Conservation (phyloP, 2,329 filamentous ascomycete species). For the Paecilomyces sp. region DNA sequence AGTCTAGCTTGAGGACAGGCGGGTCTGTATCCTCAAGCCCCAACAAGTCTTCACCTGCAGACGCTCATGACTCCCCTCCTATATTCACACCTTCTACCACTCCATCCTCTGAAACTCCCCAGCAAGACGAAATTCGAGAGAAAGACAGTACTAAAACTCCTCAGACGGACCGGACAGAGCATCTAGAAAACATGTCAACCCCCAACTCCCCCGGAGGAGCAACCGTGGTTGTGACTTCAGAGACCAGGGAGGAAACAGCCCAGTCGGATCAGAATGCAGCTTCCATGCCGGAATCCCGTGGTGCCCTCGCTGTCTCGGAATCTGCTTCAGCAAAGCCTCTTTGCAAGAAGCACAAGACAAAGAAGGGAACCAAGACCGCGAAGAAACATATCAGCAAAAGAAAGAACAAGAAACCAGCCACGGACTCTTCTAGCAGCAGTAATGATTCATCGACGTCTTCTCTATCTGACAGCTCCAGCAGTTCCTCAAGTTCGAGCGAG, state of each 20-base stretch:
- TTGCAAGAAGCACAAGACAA: slow-evolving; percentile 23
- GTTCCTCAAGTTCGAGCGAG: slow-evolving; percentile 9
- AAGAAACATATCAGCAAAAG: slow-evolving; percentile 10
- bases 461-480: slow-evolving; percentile 14
- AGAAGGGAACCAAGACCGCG: slow-evolving; percentile 12
- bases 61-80: slow-evolving; percentile 13
- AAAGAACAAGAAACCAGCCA: slow-evolving; percentile 14
- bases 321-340: slow-evolving; percentile 16
- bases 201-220: slow-evolving; percentile 14
- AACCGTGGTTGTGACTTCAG: slow-evolving; percentile 10
- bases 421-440: slow-evolving; percentile 13
- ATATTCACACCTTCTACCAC: slow-evolving; percentile 14
- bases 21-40: slow-evolving; percentile 1
- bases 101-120: slow-evolving; percentile 16
- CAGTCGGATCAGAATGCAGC: slow-evolving; percentile 18
- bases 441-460: slow-evolving; percentile 15
- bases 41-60: slow-evolving; percentile 4
- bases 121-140: slow-evolving; percentile 8
- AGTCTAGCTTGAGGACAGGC: not conserved
- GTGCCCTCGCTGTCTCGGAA: slow-evolving; percentile 15
- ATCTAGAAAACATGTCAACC: slow-evolving; percentile 16
- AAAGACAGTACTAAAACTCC: not conserved
- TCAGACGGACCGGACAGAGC: not conserved
- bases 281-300: slow-evolving; percentile 16
- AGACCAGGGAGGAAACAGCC: slow-evolving; percentile 24